Base-by-base conservation (phyloP, 176 grass and related monocot species). In the Oryza longistaminata region DNA sequence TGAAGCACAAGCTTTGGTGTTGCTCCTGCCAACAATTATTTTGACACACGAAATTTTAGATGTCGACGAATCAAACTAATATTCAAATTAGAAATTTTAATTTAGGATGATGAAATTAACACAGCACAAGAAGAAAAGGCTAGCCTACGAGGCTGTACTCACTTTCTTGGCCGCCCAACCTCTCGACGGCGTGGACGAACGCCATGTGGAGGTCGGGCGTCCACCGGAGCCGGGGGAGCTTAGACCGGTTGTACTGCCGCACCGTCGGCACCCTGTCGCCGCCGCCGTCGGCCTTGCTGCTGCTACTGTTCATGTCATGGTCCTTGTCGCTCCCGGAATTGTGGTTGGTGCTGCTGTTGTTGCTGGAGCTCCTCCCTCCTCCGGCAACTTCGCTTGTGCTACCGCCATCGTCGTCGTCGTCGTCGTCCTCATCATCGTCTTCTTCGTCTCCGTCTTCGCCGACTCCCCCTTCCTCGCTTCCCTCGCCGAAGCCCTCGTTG, bases 1-100 rank as follows among this genome's bases (percentile, higher is more conserved):
- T 95, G 93, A 95, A 98, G 96, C 52, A 98, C 91, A 77, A 95
- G 85, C 87, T 95, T 98, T 92, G 96, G 96, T 53, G 96, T 98
- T 69, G 96, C 96, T 90, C 96, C 96, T 98, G 55, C 70, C 68
- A 14, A 67, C 75, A 73, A 58, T 49, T 40, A 55, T 78, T 27
- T 85, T 19, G 10, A 29, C 22, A 29, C 22, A 62, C 5, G 17
- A 31, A 53, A 42, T 26, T 49, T 64, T 64, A 64, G 29, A 79
- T 70, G 29, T 31, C 29, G 62, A 26, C 0, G 8, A 62, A 62
- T 62, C 17, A 31, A 31, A 31, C 29, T 31, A 82, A 48, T 14
- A 39, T 76, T 76, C 0, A 3, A 90, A 37, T 37, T 9, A 43
- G 10, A 22, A 71, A 87, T 72, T 52, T 16, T 29, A 81, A 58